A percentile compares a stretch with the other conserved stretches of the same genome.
Conservation (phyloP, 169 alveolate species). For the Plasmodium knowlesi region DNA sequence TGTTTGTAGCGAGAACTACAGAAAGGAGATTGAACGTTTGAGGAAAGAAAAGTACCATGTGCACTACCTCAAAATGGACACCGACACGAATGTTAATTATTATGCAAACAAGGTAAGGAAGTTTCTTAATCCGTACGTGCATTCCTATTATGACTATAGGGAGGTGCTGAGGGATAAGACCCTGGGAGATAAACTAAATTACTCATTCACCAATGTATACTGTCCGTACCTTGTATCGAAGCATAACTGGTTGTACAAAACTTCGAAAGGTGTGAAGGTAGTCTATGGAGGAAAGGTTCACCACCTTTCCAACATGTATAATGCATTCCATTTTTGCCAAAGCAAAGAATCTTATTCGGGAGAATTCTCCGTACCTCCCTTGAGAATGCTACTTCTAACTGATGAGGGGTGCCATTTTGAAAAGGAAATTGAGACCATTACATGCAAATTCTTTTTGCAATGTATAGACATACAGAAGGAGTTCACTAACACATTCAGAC, state of each 20-base stretch:
- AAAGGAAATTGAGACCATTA: conserved; percentile 16
- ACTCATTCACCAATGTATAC: conserved; percentile 23
- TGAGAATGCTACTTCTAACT: conserved; percentile 32
- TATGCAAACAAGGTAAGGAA: conserved; percentile 29
- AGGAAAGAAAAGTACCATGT: conserved; percentile 7
- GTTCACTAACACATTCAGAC: background rate
- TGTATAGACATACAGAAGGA: conserved; percentile 26
- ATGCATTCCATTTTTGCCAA: conserved; percentile 24
- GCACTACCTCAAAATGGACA: background rate
- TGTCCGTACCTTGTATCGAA: conserved; percentile 56
- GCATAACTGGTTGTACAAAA: conserved; percentile 65
- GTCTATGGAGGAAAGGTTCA: conserved; percentile 32
- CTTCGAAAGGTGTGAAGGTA: conserved; percentile 9
- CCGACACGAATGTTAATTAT: background rate
- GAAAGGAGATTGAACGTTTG: background rate
- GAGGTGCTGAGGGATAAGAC: background rate
- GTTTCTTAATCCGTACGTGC: conserved; percentile 36
- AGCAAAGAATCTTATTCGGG: background rate
- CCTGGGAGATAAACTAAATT: background rate
- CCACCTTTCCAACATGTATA: conserved; percentile 26
- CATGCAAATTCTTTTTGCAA: conserved; percentile 15
- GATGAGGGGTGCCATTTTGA: conserved; percentile 27
- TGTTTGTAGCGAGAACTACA: conserved; percentile 25
- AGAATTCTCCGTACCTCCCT: conserved; percentile 36
- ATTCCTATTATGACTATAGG: conserved; percentile 29